Evolutionary conservation across 2,329 filamentous ascomycete species (phyloP), one percentile per base, ranked within the genome.

Genomic region (Arthrobotrys iridis): DNA sequence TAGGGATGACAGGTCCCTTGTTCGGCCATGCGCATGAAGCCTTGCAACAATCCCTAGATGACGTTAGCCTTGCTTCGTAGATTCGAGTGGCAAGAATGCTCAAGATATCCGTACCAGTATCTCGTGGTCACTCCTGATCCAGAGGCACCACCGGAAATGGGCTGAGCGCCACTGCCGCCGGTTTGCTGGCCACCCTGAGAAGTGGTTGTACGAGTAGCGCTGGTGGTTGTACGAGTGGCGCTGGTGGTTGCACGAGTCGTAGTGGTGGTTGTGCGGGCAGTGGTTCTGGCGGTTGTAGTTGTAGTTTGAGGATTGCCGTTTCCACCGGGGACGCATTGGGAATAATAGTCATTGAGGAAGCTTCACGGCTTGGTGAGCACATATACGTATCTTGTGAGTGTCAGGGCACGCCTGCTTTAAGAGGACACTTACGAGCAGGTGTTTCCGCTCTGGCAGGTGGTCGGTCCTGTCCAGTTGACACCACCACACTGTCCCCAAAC

Each of bases 21-120:
- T 48, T 55, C n/a, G 48, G 67, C 78, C 77, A 85, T 2, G 84
- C 84, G 80, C 89, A 91, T 18, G 87, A 89, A 22, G 88, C 86
- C 84, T 92, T 91, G 83, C 89, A 91, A 83, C 89, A 91, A 81
- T 91, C 89, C 70, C 70, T 74, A 60, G 3, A 13, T 8, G 22
- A n/a, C 28, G 26, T 52, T 35, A 52, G 46, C 13, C 0, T 7
- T 18, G 3, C 13, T 86, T 87, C 87, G 80, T 86, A 87, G 72
- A 35, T 55, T 11, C 22, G 5, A 24, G 11, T 20, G 2, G 2
- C 7, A 30, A 60, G 15, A 18, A 13, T 45, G 4, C 3, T 3
- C 18, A 43, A n/a, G 30, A 35, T 11, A 43, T 35, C 1, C 40
- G 10, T 64, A 67, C 79, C 80, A 82, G 78, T 82, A 82, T 59